phyloP scores from a whole-genome alignment of 495 filamentous ascomycete genomes.

The Aspergillus affinis region DNA sequence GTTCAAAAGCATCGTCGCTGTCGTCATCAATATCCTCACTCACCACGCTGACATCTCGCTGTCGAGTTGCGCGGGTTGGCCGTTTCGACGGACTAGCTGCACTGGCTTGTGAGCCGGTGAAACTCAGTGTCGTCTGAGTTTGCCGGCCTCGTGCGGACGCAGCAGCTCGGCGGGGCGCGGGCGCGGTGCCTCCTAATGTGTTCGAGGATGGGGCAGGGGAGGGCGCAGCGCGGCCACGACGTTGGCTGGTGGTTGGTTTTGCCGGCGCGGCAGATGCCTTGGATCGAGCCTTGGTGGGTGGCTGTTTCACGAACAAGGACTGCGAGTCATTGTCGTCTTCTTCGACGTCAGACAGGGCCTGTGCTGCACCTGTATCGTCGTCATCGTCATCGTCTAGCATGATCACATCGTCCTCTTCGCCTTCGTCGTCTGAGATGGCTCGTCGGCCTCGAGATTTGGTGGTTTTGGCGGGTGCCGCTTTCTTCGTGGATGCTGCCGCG shows the following conservation, averaged over 20 bases:
- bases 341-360: conserved; percentile 25
- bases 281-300: conserved; percentile 35
- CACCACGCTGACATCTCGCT: conserved; percentile 34
- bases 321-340: conserved; percentile 50
- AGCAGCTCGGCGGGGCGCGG: conserved; percentile 32
- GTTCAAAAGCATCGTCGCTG: conserved; percentile 81
- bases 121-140: conserved; percentile 72
- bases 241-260: conserved; percentile 22
- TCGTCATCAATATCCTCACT: conserved; percentile 67
- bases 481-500: conserved; percentile 40
- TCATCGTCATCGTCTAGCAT: conserved; percentile 64
- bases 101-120: conserved; percentile 58
- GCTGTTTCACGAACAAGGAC: conserved; percentile 54
- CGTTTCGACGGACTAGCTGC: conserved; percentile 37
- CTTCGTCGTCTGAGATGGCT: conserved; percentile 51
- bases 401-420: conserved; percentile 63
- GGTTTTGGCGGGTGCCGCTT: conserved; percentile 37
- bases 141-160: conserved; percentile 29
- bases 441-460: conserved; percentile 41
- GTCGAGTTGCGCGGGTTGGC: conserved; percentile 38
- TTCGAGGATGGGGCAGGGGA: conserved; percentile 47
- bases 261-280: conserved; percentile 20
- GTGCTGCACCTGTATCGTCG: conserved; percentile 48
- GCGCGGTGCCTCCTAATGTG: conserved; percentile 39
- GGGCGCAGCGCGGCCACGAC: conserved; percentile 36